Base-by-base conservation (phyloP, 257 asterid genomes). In the Gardenia jasminoides region DNA sequence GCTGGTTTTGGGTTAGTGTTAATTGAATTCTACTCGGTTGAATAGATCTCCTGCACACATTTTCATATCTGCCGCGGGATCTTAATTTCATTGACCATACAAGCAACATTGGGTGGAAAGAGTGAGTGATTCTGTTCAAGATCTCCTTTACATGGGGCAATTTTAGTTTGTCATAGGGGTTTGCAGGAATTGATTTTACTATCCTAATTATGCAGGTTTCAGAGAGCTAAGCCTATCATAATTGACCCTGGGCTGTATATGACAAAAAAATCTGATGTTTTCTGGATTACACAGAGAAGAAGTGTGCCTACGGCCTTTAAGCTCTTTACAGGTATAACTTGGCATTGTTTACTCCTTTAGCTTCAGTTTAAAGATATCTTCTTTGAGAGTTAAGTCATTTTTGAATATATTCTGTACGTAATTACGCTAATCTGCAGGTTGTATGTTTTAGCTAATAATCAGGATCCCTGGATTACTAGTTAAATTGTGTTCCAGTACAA, bases 231-330 rank as follows among this genome's bases (percentile, higher is more conserved):
- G 78, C 98, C 98, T 3, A 76, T 94, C 67, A 94, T 94, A 79
- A 82, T 94, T 69, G 98, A 94, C 86, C 98, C 98, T 0, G 98
- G 98, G 85, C 82, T 94, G 94, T 94, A 94, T 70, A 87, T 89
- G 94, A 84, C 92, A 6, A 87, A 89, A 82, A 94, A 94, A 71
- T 67, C 94, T 65, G 98, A 94, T 80, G 98, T 94, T 82, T 94
- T 92, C 84, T 94, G 98, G 98, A 92, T 94, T 77, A 92, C 98
- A 1, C 98, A 94, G 82, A 76, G 97, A 80, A 89, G 98, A 86
- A 94, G 98, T 81, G 98, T 94, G 77, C 97, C 98, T 10, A 94
- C 98, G 19, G 98, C 98, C 59, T 94, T 91, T 83, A 94, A 92
- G 72, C 96, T 94, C 74, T 94, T 91, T 81, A 94, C 98, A 85